Percentiles rank a stretch among this genome's conserved stretches.
Conservation (phyloP, 257 asterid genomes). For the Thymus mandschuricus region DNA sequence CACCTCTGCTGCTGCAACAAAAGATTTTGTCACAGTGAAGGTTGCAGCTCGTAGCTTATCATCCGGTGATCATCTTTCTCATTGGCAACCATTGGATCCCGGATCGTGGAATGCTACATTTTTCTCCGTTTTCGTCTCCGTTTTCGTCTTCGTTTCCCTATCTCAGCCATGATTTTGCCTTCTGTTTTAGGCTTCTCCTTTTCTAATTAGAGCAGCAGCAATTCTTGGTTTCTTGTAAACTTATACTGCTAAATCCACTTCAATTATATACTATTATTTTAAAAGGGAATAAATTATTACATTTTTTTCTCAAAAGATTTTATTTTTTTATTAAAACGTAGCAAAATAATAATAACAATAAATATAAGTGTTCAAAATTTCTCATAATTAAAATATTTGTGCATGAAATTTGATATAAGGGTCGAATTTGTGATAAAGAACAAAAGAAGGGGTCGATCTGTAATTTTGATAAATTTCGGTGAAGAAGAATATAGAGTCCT, state of each 20-base stretch:
- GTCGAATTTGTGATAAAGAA: not conserved
- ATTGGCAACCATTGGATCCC: not conserved
- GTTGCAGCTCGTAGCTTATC: not conserved
- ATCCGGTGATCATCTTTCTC: not conserved
- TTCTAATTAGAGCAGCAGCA: no score
- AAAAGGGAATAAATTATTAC: not conserved
- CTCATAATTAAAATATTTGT: no score
- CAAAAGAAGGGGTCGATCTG: not conserved
- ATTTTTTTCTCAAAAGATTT: no score
- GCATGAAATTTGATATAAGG: not conserved
- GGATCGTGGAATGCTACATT: not conserved
- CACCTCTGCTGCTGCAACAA: not conserved
- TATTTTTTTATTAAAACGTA: no score
- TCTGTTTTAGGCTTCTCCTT: no score
- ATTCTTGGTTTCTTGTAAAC: not conserved
- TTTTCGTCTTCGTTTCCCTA: no score
- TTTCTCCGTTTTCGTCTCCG: not conserved
- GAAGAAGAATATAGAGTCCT: not conserved
- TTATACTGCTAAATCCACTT: not conserved
- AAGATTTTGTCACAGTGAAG: not conserved
- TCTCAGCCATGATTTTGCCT: no score
- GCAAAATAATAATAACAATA: no score
- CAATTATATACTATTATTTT: not conserved
- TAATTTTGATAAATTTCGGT: not conserved
- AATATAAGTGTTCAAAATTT: no score